Percentiles rank a stretch among this genome's conserved stretches.
phyloP scores from a whole-genome alignment of 2,329 filamentous ascomycete species.

The Sporothrix luriei region DNA sequence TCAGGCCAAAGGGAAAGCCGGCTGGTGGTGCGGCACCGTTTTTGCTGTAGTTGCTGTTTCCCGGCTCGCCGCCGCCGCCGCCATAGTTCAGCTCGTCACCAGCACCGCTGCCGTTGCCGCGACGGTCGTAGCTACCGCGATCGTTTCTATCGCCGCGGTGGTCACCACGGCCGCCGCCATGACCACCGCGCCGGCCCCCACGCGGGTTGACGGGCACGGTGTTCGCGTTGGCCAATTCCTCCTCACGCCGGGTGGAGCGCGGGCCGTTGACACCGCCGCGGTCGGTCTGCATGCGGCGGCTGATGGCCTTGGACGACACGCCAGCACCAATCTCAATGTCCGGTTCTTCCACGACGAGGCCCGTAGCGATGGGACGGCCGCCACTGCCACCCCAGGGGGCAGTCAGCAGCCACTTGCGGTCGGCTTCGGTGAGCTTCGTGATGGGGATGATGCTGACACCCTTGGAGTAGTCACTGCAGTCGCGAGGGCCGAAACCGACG shows the following conservation, averaged over 20 bases:
- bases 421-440: conserved; percentile 87
- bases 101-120: conserved; percentile 37
- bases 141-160: conserved; percentile 11
- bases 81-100: conserved; percentile 38
- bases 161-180: conserved; percentile 36
- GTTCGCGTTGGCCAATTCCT: conserved; percentile 36
- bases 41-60: conserved; percentile 39
- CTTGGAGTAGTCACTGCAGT: conserved; percentile 93
- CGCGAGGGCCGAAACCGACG: conserved; percentile 92
- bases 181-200: conserved; percentile 30
- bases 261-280: conserved; percentile 66
- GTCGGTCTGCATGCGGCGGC: conserved; percentile 69
- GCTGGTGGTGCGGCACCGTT: conserved; percentile 38
- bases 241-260: conserved; percentile 58
- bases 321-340: conserved; percentile 98
- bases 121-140: conserved; percentile 11
- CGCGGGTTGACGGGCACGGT: conserved; percentile 28
- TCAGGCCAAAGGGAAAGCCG: conserved; percentile 50
- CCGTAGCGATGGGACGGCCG: conserved; percentile 74
- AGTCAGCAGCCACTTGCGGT: conserved; percentile 94
- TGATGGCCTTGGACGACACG: conserved; percentile 88
- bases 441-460: conserved; percentile 95
- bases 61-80: conserved; percentile 36
- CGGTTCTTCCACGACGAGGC: conserved; percentile 91
- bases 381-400: conserved; percentile 93